Base-by-base conservation (phyloP, 1,284 basidiomycete species). In the Golubevia sp. region DNA sequence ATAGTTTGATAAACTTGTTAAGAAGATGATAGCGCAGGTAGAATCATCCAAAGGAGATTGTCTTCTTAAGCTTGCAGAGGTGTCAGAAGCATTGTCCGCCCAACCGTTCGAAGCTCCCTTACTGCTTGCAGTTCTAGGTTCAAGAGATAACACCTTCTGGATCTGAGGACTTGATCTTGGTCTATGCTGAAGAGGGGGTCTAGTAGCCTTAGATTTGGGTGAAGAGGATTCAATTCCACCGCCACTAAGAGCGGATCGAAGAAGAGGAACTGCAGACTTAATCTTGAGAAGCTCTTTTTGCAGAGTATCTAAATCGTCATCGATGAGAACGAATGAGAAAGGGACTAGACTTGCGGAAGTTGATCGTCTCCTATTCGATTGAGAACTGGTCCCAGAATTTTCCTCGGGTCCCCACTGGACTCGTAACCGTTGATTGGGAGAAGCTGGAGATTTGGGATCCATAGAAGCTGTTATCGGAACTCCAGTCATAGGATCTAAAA, bases 241-340 rank as follows among this genome's bases (percentile, higher is more conserved):
- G 34, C 20, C 13, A 5, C 30, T 52, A 50, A 76, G 27, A 13
- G 72, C 70, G 8, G 71, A 70, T 13, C 65, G 64, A 24, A 76
- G 63, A 23, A 74, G 21, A 1, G 74, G 67, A 8, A 74, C 63
- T 2, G 72, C 74, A 2, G 74, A 76, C 13, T 67, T 72, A 13
- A 76, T 64, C 24, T 70, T 68, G 6, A 76, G 55, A 8, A 76
- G 61, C 60, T 76, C 72, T 38, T 67, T 64, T 50, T 76, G 74
- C 49, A 76, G 51, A 2, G 66, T 70, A 5, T 67, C 72, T 27
- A 74, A 66, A 60, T 76, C 74, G 58, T 76, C 74, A 48, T 76
- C 74, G 56, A 76, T 74, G 30, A 76, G 66, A 44, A 76, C 66
- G 49, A 70, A 76, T 61, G 60, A 71, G 66, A 74, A 74, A 0